Base-by-base conservation (phyloP, 768 basidiomycete species). In the Leccinellum rugosiceps region DNA sequence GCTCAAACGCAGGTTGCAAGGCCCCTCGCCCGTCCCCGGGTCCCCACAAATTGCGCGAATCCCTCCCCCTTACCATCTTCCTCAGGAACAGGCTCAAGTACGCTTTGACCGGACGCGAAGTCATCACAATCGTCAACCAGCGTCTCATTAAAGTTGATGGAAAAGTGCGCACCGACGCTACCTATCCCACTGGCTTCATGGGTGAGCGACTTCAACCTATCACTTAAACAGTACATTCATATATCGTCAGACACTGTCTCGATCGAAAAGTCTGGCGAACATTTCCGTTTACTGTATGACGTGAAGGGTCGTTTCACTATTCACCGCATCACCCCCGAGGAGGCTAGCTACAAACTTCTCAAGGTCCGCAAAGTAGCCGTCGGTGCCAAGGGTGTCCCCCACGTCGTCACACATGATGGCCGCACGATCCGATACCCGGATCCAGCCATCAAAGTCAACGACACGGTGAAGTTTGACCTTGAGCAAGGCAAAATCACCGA, bases 361-460 rank as follows among this genome's bases (percentile, higher is more conserved):
- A 94, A 94, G 74, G 97, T 99, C 68, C 85, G 86, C 74, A 88
- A 86, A 67, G 90, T 96, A 43, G 93, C 94, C 61, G 79, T 98
- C 64, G 97, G 97, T 59, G 82, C 85, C 65, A 90, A 92, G 73
- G 94, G 94, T 66, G 94, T 99, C 50, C 97, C 97, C 54, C 87
- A 95, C 82, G 81, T 99, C 65, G 92, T 98, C 77, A 98, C 96
- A 65, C 97, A 99, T 80, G 97, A 99, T 71, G 97, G 97, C 53
- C 94, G 97, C 74, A 99, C 97, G 63, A 98, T 99, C 80, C 95
- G 97, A 62, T 99, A 98, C 80, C 96, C 97, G 65, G 97, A 99
- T 76, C 97, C 97, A 30, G 75, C 77, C 66, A 94, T 99, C 85
- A 85, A 81, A 69, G 93, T 92, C 76, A 96, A 98, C 83, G 97